Evolutionary conservation across 306 rosid genomes (phyloP).

Genomic region (Prunus kanzakura): DNA sequence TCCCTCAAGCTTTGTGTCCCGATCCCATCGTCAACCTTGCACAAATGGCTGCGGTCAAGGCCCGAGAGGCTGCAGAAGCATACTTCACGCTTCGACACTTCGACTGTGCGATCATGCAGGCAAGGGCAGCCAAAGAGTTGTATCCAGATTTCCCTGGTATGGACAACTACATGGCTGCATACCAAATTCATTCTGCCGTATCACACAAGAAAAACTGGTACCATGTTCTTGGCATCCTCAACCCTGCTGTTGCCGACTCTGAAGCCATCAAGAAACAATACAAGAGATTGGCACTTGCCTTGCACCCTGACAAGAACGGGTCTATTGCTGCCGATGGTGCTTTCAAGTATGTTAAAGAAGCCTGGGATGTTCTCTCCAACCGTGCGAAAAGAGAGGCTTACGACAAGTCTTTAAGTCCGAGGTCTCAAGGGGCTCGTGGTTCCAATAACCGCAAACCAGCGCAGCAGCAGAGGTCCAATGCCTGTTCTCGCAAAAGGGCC

Average conservation of each 20-base stretch:
- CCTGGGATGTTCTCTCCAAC: conserved; percentile 1
- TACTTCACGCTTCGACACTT: background rate
- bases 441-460: background rate
- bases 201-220: background rate
- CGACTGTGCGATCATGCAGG: background rate
- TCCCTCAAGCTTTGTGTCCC: background rate
- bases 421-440: background rate
- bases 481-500: background rate
- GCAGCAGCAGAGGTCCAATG: background rate
- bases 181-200: background rate
- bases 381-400: background rate
- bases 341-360: conserved; percentile 3
- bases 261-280: background rate
- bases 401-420: background rate
- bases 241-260: background rate
- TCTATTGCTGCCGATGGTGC: background rate
- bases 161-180: background rate
- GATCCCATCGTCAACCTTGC: background rate
- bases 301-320: conserved; percentile 7
- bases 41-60: background rate
- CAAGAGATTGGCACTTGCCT: background rate
- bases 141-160: background rate
- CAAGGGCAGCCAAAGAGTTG: background rate
- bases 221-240: background rate
- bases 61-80: background rate